Evolutionary conservation across 306 rosid species (phyloP), one percentile per base, ranked within the genome.

Genomic region (Hippophae gyantsensis): DNA sequence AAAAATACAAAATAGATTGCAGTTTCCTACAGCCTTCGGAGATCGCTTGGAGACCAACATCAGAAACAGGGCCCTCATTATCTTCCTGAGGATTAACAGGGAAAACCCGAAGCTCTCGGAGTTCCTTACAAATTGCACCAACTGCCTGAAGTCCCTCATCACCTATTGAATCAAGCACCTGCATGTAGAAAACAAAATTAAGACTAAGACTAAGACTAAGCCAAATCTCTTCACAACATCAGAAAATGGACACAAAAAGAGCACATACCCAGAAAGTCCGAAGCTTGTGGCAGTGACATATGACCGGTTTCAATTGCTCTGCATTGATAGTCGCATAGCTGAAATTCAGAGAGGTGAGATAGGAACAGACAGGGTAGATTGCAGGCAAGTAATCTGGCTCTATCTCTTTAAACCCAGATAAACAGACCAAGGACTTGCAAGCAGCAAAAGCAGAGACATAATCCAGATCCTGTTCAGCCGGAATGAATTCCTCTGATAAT

Each of bases 71-170:
- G 50, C 97, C 90, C 57, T 77, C 95, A 1, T 3, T 7, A 13
- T 79, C 81, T 72, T 89, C 96, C 11, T 43, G 54, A 11, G 80
- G 62, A 47, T 85, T 68, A 18, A 73, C 63, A 18, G 92, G 97
- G 52, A 86, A 89, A 61, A 89, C 95, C 23, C 97, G 77, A 50
- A 89, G 92, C 70, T 89, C 97, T 0, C 72, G 89, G 57, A 89
- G 52, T 45, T 85, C 89, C 69, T 76, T 89, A 83, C 97, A 89
- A 61, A 84, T 70, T 27, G 77, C 81, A 61, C 92, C 95, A 59
- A 86, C 95, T 9, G 85, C 97, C 67, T 81, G 77, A 53, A 89
- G 97, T 46, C 97, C 97, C 63, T 86, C 95, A 50, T 89, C 97
- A 42, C 89, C 68, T 43, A 89, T 69, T 27, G 97, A 64, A 76